These are phyloP conservation scores for Arachnopeziza araneosa DNA, from an alignment of 2,329 filamentous ascomycete species.

Conservation along the genomic window DNA sequence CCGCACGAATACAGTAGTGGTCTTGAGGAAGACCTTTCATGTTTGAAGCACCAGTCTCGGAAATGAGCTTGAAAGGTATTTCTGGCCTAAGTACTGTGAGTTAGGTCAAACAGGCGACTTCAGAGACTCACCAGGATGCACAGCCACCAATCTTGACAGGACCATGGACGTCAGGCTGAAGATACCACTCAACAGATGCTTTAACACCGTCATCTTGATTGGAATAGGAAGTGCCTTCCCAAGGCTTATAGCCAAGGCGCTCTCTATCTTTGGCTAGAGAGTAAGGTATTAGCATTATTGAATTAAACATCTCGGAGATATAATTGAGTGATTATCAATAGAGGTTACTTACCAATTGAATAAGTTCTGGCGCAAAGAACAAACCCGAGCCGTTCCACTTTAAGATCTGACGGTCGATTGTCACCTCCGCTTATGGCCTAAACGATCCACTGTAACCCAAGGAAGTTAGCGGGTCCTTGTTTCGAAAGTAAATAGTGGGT, in stretches of 20 bases:
- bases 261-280: constrained; percentile 11
- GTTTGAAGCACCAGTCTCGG: constrained; percentile 9
- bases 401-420: constrained; percentile 14
- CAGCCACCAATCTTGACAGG: constrained; percentile 7
- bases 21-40: constrained; percentile 9
- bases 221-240: constrained; percentile 14
- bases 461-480: too few relatives aligned
- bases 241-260: constrained; percentile 16
- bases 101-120: not conserved
- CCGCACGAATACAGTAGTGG: constrained; percentile 18
- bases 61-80: constrained; percentile 16
- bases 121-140: constrained; percentile 10
- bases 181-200: constrained; percentile 17
- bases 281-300: not conserved
- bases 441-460: constrained; percentile 4
- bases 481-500: too few relatives aligned
- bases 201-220: constrained; percentile 19
- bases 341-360: constrained; percentile 5
- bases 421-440: constrained; percentile 16
- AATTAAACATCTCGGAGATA: not conserved
- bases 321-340: not conserved
- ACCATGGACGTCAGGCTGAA: constrained; percentile 16
- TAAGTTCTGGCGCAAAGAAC: constrained; percentile 21
- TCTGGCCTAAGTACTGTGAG: constrained; percentile 10
- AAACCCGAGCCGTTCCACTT: constrained; percentile 20